Evolutionary conservation across 345 rosid genomes (phyloP), one percentile per base, ranked within the genome.

Genomic region (Rubroshorea leprosula): DNA sequence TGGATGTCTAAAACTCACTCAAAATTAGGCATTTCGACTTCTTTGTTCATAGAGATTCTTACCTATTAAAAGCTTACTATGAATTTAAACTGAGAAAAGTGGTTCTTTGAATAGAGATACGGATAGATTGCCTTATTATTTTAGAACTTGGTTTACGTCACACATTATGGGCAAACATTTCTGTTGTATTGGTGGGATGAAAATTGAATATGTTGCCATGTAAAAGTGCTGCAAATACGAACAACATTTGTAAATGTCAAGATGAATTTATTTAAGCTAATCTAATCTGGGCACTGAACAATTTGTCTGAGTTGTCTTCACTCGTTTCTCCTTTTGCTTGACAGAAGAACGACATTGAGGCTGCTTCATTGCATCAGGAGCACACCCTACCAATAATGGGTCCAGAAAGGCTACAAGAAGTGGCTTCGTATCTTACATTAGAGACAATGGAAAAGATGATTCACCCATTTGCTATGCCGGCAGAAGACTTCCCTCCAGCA

Each of bases 371-470:
- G 70, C 95, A 77, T 35, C 79, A 86, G 78, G 99, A 94, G 74
- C 99, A 94, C 75, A 87, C 93, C 8, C 83, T 94, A 51, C 99
- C 96, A 13, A 86, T 94, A 70, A 94, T 83, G 95, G 95, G 99
- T 53, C 97, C 96, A 25, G 99, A 94, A 71, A 90, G 97, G 80
- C 79, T 94, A 47, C 99, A 94, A 64, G 97, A 90, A 72, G 89
- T 72, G 23, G 86, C 79, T 67, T 83, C 96, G 0, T 90, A 78
- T 69, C 86, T 86, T 54, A 84, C 96, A 23, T 79, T 94, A 39
- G 96, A 85, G 73, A 84, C 83, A 77, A 81, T 90, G 93, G 97
- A 94, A 78, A 87, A 65, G 76, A 85, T 94, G 96, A 63, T 94
- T 58, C 87, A 89, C 49, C 85, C 89, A 1, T 94, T 94, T 56